These are phyloP conservation scores for Sanghuangporus weigelae DNA, from an alignment of 1,284 basidiomycete genomes.

Conservation along the genomic window DNA sequence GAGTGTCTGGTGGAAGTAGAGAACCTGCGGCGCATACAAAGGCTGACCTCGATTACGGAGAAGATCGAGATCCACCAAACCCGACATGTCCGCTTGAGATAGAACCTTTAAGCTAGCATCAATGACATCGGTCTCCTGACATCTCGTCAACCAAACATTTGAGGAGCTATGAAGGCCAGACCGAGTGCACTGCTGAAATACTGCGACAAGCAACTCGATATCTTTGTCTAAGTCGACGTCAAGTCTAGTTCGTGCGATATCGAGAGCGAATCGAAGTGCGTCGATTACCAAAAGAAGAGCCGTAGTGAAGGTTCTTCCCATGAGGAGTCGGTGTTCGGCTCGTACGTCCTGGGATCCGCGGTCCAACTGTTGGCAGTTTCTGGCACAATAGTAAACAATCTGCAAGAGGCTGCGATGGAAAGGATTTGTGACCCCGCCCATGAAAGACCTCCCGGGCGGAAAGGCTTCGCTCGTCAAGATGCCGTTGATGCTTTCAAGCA, in stretches of 20 bases:
- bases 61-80: slow-evolving; percentile 55
- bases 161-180: slow-evolving; percentile 63
- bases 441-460: slow-evolving; percentile 69
- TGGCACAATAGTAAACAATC: slow-evolving; percentile 72
- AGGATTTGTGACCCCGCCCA: slow-evolving; percentile 56
- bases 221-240: slow-evolving; percentile 71
- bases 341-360: slow-evolving; percentile 45
- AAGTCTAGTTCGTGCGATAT: slow-evolving; percentile 50
- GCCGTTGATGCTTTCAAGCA: slow-evolving; percentile 56
- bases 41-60: slow-evolving; percentile 59
- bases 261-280: slow-evolving; percentile 64
- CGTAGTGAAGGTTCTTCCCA: slow-evolving; percentile 57
- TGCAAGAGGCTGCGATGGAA: slow-evolving; percentile 83
- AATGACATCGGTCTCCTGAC: slow-evolving; percentile 81
- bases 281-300: slow-evolving; percentile 64
- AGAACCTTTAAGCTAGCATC: slow-evolving; percentile 73
- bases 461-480: slow-evolving; percentile 75
- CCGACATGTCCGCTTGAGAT: slow-evolving; percentile 62
- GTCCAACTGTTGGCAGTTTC: slow-evolving; percentile 51
- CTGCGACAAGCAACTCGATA: slow-evolving; percentile 72
- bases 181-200: slow-evolving; percentile 77
- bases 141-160: slow-evolving; percentile 69
- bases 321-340: slow-evolving; percentile 54
- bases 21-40: slow-evolving; percentile 68
- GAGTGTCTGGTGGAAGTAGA: slow-evolving; percentile 85